phyloP scores from a whole-genome alignment of 257 asterid genomes.

The Nicotiana tomentosiformis region DNA sequence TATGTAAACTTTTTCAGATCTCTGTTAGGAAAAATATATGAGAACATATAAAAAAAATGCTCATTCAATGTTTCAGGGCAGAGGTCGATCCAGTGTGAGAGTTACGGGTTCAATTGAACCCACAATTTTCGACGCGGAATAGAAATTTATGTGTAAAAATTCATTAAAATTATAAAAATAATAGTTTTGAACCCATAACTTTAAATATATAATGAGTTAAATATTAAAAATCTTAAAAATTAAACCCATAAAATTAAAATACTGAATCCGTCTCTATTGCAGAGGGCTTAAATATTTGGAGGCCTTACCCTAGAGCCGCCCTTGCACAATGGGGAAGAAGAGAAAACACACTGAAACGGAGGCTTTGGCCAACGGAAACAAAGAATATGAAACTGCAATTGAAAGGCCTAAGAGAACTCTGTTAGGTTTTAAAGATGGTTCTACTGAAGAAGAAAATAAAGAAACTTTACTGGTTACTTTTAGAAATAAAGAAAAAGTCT shows the following conservation, averaged over 20 bases:
- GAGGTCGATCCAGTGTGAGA: too few species aligned
- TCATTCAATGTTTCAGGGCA: background rate
- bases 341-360: constrained; percentile 55
- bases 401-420: constrained; percentile 83
- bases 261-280: too few species aligned
- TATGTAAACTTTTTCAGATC: background rate
- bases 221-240: too few species aligned
- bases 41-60: background rate
- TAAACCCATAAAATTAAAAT: too few species aligned
- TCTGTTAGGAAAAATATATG: background rate
- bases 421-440: constrained; percentile 64
- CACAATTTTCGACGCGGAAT: too few species aligned
- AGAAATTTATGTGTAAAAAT: too few species aligned
- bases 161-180: too few species aligned
- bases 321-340: constrained; percentile 64
- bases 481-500: constrained; percentile 78
- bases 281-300: too few species aligned
- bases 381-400: constrained; percentile 43
- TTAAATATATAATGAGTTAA: too few species aligned
- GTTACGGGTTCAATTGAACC: too few species aligned
- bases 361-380: constrained; percentile 24
- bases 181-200: too few species aligned
- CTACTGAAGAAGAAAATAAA: constrained; percentile 13
- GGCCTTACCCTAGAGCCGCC: too few species aligned
- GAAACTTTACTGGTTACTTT: constrained; percentile 23